Percentiles rank a stretch among this genome's conserved stretches.
phyloP scores from a whole-genome alignment of 192 early-diverging fungal genomes.

The Rhizophagus clarus region DNA sequence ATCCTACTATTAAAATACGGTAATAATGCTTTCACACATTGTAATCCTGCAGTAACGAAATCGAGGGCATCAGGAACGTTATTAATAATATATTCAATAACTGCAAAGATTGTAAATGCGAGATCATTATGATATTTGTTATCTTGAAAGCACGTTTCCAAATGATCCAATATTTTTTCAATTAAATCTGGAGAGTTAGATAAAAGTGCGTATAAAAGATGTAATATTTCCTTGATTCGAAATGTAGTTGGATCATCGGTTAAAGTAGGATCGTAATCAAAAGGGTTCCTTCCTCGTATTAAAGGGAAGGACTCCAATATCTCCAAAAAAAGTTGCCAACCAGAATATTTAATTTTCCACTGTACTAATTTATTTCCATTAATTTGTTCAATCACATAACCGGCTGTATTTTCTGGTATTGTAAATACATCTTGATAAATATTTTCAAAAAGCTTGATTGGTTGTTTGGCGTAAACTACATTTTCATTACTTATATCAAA shows the following conservation, averaged over 20 bases:
- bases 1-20: slow-evolving; percentile 1
- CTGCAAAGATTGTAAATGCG: neutral
- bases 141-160: neutral
- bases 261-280: neutral
- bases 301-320: slow-evolving; percentile 14
- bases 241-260: neutral
- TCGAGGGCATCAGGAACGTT: neutral
- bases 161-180: neutral
- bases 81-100: slow-evolving; percentile 5
- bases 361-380: slow-evolving; percentile 1
- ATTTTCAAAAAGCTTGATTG: slow-evolving; percentile 24
- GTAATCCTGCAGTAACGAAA: neutral
- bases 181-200: neutral
- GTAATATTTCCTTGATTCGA: slow-evolving; percentile 8
- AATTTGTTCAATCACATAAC: neutral
- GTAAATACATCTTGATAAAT: slow-evolving; percentile 32
- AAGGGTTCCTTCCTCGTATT: neutral
- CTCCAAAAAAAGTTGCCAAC: slow-evolving; percentile 3
- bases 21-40: neutral
- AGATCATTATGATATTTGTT: neutral
- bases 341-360: slow-evolving; percentile 22
- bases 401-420: slow-evolving; percentile 33
- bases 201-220: slow-evolving; percentile 7
- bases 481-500: neutral
- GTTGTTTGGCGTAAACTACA: neutral